Base-by-base conservation (phyloP, 495 filamentous ascomycete genomes). In the Trichodelitschia bisporula region DNA sequence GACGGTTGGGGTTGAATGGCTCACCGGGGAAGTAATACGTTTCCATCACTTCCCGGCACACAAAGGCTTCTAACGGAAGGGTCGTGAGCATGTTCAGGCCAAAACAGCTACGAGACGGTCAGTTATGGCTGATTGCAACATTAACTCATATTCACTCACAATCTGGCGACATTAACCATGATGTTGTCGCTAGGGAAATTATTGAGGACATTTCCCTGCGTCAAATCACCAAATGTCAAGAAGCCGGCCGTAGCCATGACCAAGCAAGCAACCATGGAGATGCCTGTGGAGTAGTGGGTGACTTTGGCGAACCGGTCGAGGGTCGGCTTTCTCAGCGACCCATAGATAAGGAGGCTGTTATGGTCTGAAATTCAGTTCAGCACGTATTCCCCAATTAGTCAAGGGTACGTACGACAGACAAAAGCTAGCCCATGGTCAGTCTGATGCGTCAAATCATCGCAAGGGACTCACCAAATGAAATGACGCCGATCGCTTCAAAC, bases 81-180 rank as follows among this genome's bases (percentile, higher is more conserved):
- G 86, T 97, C 4, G 86, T 95, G 37, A 97, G 66, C 86, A 97
- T 97, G 56, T 97, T 97, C 33, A 95, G 54, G 3, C 89, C 86
- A 40, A 97, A 92, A 47, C 79, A 92, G 40, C 59, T 60, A 36
- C 18, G 3, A 15, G 15, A 18, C 19, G 14, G 23, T 30, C 19
- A 8, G 26, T 23, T 26, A 25, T 4, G 18, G 11, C 17, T 14
- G 19, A 20, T 16, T 33, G 25, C 2, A 17, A 28, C 24, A 13
- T 19, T 8, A 15, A 13, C 18, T 13, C 8, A 13, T 18, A 34
- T 14, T 18, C 13, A 41, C 62, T 41, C 55, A 73, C 66, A 97
- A 58, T 41, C 86, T 67, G 25, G 86, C 86, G 32, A 95, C 66
- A 48, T 93, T 97, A 39, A 93, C 76, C 63, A 95, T 66, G 36